Evolutionary conservation across 768 basidiomycete species (phyloP).

Genomic region (Cyathus striatus): DNA sequence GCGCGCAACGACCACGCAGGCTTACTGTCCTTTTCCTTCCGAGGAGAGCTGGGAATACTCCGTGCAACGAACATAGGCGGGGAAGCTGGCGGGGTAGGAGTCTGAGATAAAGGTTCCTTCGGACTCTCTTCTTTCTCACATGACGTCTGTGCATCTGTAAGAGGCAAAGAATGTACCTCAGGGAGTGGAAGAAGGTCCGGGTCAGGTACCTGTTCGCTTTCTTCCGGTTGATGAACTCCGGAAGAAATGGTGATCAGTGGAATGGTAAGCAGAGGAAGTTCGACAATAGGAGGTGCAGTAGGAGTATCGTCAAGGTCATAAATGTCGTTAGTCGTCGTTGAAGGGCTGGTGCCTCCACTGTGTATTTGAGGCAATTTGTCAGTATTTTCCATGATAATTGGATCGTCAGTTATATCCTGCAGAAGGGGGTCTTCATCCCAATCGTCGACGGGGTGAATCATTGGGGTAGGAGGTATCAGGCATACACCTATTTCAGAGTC

Average conservation of each 20-base stretch:
- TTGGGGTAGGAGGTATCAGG: too few species aligned
- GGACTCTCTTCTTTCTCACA: not conserved
- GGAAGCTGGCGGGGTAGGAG: constrained; percentile 40
- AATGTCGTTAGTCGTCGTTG: not conserved
- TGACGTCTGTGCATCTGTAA: not conserved
- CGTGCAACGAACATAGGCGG: constrained; percentile 17
- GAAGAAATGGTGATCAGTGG: constrained; percentile 1
- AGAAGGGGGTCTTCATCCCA: too few species aligned
- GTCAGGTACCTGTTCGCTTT: constrained; percentile 22
- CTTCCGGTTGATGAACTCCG: not conserved
- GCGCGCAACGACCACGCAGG: constrained; percentile 37
- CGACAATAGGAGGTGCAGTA: not conserved
- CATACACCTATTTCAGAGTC: too few species aligned
- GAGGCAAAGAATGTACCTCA: constrained; percentile 6
- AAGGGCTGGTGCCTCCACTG: not conserved
- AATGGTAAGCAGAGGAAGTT: not conserved
- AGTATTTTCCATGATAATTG: not conserved
- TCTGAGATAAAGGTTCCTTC: constrained; percentile 19
- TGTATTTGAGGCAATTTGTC: not conserved
- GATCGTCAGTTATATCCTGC: not conserved
- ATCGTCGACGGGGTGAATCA: not conserved
- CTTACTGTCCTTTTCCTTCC: constrained; percentile 2
- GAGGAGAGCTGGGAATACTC: not conserved
- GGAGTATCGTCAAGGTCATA: not conserved
- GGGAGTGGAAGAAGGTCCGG: constrained; percentile 40